Evolutionary conservation across 148 eudicot genomes (phyloP).

Genomic region (Rhododendron griersonianum): DNA sequence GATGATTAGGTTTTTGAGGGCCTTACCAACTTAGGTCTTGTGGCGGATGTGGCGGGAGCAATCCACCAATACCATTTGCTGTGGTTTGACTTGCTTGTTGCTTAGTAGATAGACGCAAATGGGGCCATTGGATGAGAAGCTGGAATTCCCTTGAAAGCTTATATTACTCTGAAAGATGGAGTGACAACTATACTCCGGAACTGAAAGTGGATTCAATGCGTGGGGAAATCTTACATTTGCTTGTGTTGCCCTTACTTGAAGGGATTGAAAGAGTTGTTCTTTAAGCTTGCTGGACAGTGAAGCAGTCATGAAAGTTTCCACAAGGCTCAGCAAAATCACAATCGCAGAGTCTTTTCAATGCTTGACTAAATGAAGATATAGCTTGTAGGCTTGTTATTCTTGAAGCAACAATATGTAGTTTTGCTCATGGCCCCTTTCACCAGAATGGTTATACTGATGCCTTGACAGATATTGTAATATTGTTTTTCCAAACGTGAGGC

Average conservation of each 20-base stretch:
- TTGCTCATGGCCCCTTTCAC: background rate
- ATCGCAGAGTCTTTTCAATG: background rate
- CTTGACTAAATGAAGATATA: background rate
- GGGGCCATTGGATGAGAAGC: background rate
- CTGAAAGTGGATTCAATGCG: background rate
- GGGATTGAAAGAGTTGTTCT: background rate
- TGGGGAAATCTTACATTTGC: background rate
- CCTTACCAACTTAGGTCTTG: background rate
- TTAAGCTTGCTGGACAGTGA: background rate
- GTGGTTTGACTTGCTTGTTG: background rate
- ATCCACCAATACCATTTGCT: background rate
- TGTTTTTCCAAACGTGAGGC: background rate
- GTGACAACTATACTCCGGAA: background rate
- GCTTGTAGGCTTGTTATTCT: background rate
- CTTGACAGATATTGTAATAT: too few species aligned
- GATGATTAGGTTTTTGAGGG: background rate
- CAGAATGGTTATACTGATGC: background rate
- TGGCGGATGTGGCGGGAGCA: background rate
- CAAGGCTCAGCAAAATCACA: background rate
- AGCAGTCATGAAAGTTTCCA: background rate
- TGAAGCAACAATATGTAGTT: too few species aligned
- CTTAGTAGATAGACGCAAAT: background rate
- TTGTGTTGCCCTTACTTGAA: background rate
- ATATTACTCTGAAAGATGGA: background rate
- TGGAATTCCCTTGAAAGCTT: background rate